phyloP scores from a whole-genome alignment of 352 stramenopile genomes.

The Pythium utonaiense region DNA sequence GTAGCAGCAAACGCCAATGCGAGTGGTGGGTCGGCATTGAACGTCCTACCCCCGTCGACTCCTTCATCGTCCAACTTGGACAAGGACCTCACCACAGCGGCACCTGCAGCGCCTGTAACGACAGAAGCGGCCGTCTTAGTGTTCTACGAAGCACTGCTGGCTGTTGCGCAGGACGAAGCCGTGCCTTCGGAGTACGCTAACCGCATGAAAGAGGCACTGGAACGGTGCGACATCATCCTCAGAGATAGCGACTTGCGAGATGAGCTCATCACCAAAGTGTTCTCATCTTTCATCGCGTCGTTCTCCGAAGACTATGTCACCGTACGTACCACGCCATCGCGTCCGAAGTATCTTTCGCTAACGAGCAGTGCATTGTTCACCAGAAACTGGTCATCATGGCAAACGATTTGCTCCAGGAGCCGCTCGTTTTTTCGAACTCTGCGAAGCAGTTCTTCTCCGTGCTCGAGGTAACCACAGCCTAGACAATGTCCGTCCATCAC shows the following conservation, averaged over 20 bases:
- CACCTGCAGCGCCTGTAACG: constrained; percentile 24
- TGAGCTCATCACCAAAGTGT: constrained; percentile 68
- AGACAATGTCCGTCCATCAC: constrained; percentile 1
- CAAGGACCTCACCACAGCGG: constrained; percentile 28
- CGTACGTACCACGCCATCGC: constrained; percentile 26
- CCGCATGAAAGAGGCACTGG: constrained; percentile 40
- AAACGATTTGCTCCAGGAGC: constrained; percentile 66
- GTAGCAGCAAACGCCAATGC: constrained; percentile 16
- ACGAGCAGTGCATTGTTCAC: background rate
- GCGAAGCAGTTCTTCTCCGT: constrained; percentile 62
- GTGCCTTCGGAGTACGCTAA: constrained; percentile 34
- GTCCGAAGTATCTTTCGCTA: background rate
- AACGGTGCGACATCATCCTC: constrained; percentile 58
- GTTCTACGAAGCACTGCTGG: constrained; percentile 55
- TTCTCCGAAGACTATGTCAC: constrained; percentile 66
- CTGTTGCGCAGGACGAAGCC: constrained; percentile 41
- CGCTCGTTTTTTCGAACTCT: constrained; percentile 54
- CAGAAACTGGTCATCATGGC: constrained; percentile 56
- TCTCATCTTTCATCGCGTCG: constrained; percentile 48
- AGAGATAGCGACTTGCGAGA: constrained; percentile 61
- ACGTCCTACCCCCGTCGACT: constrained; percentile 10
- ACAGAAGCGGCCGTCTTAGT: constrained; percentile 30
- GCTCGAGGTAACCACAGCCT: constrained; percentile 38
- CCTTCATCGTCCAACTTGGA: constrained; percentile 49
- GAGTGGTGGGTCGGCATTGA: constrained; percentile 4